Evolutionary conservation across 306 rosid species (phyloP), one percentile per base, ranked within the genome.

Genomic region (Astragalus glycyphyllos): DNA sequence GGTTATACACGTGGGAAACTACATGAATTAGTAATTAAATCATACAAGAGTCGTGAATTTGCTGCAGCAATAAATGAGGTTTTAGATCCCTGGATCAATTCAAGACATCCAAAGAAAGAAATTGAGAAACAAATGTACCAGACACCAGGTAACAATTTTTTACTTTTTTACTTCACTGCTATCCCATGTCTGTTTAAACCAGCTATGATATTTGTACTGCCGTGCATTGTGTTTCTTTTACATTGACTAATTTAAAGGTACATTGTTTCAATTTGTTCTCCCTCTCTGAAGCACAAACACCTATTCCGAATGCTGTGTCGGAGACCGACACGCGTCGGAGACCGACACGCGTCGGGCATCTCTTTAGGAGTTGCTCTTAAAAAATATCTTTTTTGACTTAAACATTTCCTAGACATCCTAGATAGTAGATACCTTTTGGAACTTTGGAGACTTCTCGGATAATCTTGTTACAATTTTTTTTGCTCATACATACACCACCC

Each of bases 81-180:
- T 74, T 84, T 95, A 75, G 97, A 95, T 77, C 97, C 99, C 23
- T 95, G 99, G 99, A 87, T 95, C 80, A 91, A 85, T 79, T 90
- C 91, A 62, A 89, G 86, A 79, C 99, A 91, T 71, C 92, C 99
- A 53, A 91, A 91, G 84, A 91, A 91, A 82, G 99, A 95, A 80
- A 73, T 73, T 11, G 99, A 91, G 73, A 91, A 89, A 82, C 90
- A 76, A 71, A 54, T 82, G 46, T 87, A 79, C 80, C 85, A 96
- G 92, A 91, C 87, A 85, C 84, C 90, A 83, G 99, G 97, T 91
- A 87, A 41, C 12, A 62, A 6, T 29, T 13, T 14, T 65, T 32
- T 72, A 58, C 8, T 40, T 40, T 20, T 4, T 41, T 0, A 38
- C 48, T 48, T 58, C 13, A 49, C 69, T 12, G 31, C 23, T 2